A percentile compares a stretch with the other conserved stretches of the same genome.
Conservation (phyloP, 2,329 filamentous ascomycete genomes). For the Arthrobotrys entomopaga region DNA sequence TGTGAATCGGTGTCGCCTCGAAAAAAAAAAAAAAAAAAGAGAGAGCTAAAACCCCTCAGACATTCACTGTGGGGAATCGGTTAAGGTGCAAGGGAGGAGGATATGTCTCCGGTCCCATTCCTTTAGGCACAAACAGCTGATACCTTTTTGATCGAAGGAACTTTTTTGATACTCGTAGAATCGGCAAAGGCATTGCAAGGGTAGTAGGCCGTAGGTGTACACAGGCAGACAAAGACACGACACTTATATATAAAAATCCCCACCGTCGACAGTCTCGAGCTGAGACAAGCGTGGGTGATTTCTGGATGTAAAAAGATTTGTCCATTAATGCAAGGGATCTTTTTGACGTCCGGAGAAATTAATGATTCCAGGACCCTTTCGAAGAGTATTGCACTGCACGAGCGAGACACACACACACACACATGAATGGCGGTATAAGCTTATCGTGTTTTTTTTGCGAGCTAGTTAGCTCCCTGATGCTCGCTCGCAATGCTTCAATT, state of each 20-base stretch:
- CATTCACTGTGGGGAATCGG: slow-evolving; percentile 36
- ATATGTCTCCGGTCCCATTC: slow-evolving; percentile 34
- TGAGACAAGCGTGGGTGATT: slow-evolving; percentile 48
- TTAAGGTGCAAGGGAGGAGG: slow-evolving; percentile 29
- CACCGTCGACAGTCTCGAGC: slow-evolving; percentile 14
- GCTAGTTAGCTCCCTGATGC: slow-evolving; percentile 31
- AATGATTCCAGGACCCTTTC: too few species aligned
- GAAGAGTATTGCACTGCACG: neutral
- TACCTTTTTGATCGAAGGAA: slow-evolving; percentile 17
- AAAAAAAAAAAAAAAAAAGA: slow-evolving; percentile 6
- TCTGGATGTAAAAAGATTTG: slow-evolving; percentile 34
- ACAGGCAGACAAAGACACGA: neutral
- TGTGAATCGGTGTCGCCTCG: slow-evolving; percentile 8
- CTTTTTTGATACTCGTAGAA: too few species aligned
- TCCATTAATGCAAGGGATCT: slow-evolving; percentile 43
- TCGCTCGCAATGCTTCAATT: slow-evolving; percentile 48
- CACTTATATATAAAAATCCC: slow-evolving; percentile 25
- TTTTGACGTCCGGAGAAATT: neutral
- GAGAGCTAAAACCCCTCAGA: slow-evolving; percentile 15
- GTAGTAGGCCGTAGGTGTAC: neutral
- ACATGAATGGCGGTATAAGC: slow-evolving; percentile 16
- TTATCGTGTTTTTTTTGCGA: slow-evolving; percentile 36
- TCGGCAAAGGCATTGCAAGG: too few species aligned
- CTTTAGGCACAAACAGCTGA: slow-evolving; percentile 20
- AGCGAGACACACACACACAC: neutral